phyloP scores from a whole-genome alignment of 2,329 filamentous ascomycete species.

The Ilyonectria destructans region DNA sequence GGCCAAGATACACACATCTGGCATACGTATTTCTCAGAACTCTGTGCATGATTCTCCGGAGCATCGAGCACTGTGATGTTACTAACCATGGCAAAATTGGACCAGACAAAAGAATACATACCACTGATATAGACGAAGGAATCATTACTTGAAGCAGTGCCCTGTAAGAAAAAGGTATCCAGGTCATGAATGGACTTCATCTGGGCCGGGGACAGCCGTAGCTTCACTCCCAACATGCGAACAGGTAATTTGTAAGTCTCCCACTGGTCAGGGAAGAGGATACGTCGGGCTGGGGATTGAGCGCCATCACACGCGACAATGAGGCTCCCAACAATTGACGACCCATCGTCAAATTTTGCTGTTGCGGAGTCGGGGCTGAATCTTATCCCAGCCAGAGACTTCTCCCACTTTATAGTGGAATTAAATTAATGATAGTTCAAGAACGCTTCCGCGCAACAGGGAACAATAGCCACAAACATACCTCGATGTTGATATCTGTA shows the following conservation, averaged over 20 bases:
- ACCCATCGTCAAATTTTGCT: constrained; percentile 64
- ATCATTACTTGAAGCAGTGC: constrained; percentile 66
- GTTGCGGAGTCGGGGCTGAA: constrained; percentile 54
- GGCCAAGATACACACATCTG: constrained; percentile 71
- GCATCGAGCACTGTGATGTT: constrained; percentile 62
- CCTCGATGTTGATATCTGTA: constrained; percentile 64
- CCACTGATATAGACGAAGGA: constrained; percentile 69
- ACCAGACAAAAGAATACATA: constrained; percentile 46
- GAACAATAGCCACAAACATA: constrained; percentile 36
- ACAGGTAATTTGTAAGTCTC: constrained; percentile 63
- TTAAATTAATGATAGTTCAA: background rate
- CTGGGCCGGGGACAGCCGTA: constrained; percentile 59
- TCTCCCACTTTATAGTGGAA: constrained; percentile 58
- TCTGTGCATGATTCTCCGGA: constrained; percentile 58
- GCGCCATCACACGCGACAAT: constrained; percentile 69
- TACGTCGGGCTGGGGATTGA: constrained; percentile 60
- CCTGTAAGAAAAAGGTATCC: constrained; percentile 71
- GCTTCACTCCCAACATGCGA: constrained; percentile 64
- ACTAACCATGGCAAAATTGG: background rate
- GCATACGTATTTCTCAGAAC: constrained; percentile 58
- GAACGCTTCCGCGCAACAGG: background rate
- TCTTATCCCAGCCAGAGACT: constrained; percentile 53
- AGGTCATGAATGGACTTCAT: constrained; percentile 61
- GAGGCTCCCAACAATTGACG: constrained; percentile 58
- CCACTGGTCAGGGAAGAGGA: constrained; percentile 54